Evolutionary conservation across 116 monocot genomes (phyloP), one percentile per base, ranked within the genome.

Genomic region (Thalassia testudinum): DNA sequence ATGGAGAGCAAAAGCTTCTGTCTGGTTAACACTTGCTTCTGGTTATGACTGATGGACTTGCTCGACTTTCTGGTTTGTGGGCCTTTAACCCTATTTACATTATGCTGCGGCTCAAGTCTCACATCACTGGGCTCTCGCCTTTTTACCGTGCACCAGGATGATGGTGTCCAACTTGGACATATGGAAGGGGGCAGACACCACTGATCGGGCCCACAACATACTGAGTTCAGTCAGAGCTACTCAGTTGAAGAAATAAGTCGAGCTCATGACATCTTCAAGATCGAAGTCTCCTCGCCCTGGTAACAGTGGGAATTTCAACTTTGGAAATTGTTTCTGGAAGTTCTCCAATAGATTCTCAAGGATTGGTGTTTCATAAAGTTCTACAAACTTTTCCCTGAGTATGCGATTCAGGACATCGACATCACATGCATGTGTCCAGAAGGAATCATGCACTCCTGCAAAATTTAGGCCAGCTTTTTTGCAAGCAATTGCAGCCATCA

Each of bases 391-490:
- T 52, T 90, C 99, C 26, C 99, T 75, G 10, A 99, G 83, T 69
- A 99, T 82, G 45, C 37, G 63, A 62, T 86, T 99, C 99, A 99
- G 78, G 37, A 73, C 58, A 70, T 99, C 91, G 29, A 99, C 83
- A 76, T 99, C 82, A 71, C 91, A 86, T 28, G 99, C 99, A 72
- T 99, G 99, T 0, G 99, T 99, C 99, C 99, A 99, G 59, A 78
- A 99, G 23, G 99, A 99, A 80, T 99, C 99, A 74, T 99, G 99
- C n/a, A 99, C 99, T 65, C 99, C 99, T 86, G 92, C 92, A 77
- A 93, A 93, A 60, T 66, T 84, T 26, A 93, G 70, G 27, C 92
- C 87, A 27, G 69, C 69, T 23, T 68, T 66, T 58, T 78, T 92
- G 62, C 87, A 92, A 20, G 83, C 87, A 52, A 92, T 68, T 53